Evolutionary conservation across 805 yeast genomes (phyloP).

Genomic region (Candida coquimbonensis): DNA sequence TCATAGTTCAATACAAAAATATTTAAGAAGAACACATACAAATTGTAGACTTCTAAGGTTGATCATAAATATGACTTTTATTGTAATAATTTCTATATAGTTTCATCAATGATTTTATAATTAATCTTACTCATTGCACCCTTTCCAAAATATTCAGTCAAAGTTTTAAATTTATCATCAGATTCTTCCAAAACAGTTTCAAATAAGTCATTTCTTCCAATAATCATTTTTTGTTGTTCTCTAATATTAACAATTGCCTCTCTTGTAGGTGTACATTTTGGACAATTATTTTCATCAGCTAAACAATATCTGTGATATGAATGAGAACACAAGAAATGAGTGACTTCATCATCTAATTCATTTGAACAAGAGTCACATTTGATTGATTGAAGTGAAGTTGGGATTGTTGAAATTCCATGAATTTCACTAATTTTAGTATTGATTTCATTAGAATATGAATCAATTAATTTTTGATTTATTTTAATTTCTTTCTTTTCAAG

Average conservation of each 20-base stretch:
- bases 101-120: constrained; percentile 1
- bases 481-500: constrained; percentile 55
- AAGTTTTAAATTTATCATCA: constrained; percentile 61
- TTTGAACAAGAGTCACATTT: constrained; percentile 21
- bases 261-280: constrained; percentile 65
- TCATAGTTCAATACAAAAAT: too few relatives aligned
- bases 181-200: constrained; percentile 43
- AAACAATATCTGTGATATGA: constrained; percentile 81
- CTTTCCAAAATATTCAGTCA: constrained; percentile 78
- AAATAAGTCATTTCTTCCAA: constrained; percentile 59
- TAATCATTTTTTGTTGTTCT: constrained; percentile 51
- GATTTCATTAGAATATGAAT: constrained; percentile 63
- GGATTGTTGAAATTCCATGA: constrained; percentile 33
- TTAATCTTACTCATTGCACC: constrained; percentile 65
- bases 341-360: constrained; percentile 66
- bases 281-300: constrained; percentile 55
- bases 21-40: too few relatives aligned
- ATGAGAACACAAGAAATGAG: constrained; percentile 82
- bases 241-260: constrained; percentile 58
- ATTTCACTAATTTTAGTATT: constrained; percentile 46
- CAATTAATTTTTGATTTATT: constrained; percentile 60
- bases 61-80: too few relatives aligned
- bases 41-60: neutral
- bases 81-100: neutral
- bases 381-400: constrained; percentile 33